phyloP scores from a whole-genome alignment of 352 stramenopile species.

The Plasmopara viticola region DNA sequence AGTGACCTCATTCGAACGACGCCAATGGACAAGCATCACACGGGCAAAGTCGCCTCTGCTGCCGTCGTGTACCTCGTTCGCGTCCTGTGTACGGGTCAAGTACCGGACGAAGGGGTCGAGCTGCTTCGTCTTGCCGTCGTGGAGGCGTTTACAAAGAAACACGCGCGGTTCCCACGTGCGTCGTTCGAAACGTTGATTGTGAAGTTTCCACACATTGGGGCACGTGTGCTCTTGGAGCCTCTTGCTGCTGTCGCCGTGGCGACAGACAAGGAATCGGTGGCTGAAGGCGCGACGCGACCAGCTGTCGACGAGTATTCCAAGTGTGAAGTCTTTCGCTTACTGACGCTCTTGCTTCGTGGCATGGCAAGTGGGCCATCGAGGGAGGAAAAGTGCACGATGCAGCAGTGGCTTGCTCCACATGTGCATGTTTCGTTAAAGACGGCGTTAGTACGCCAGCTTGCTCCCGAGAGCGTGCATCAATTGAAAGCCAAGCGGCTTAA shows the following conservation, averaged over 20 bases:
- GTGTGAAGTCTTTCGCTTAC: slow-evolving; percentile 67
- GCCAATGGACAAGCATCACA: slow-evolving; percentile 57
- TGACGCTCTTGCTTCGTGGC: slow-evolving; percentile 50
- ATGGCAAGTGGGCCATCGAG: slow-evolving; percentile 21
- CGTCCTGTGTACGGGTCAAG: slow-evolving; percentile 26
- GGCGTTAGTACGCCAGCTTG: slow-evolving; percentile 43
- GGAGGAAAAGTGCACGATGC: slow-evolving; percentile 17
- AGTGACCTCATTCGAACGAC: slow-evolving; percentile 42
- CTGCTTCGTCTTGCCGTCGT: slow-evolving; percentile 29
- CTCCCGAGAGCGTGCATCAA: slow-evolving; percentile 31
- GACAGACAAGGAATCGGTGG: slow-evolving; percentile 18
- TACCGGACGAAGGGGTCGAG: slow-evolving; percentile 19
- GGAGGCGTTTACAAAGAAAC: slow-evolving; percentile 80
- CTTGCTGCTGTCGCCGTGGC: slow-evolving; percentile 43
- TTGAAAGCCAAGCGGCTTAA: slow-evolving; percentile 78
- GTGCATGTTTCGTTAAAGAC: slow-evolving; percentile 31
- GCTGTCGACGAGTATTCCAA: slow-evolving; percentile 73
- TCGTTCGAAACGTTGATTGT: slow-evolving; percentile 65
- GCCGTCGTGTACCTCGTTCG: slow-evolving; percentile 63
- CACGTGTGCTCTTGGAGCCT: slow-evolving; percentile 50
- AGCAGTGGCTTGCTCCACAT: slow-evolving; percentile 30
- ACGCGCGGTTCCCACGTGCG: slow-evolving; percentile 61
- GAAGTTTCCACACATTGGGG: slow-evolving; percentile 41
- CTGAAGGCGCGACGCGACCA: slow-evolving; percentile 10
- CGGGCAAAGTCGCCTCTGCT: slow-evolving; percentile 45